Conservation (phyloP, 345 rosid genomes). For the Leavenworthia alabamica region DNA sequence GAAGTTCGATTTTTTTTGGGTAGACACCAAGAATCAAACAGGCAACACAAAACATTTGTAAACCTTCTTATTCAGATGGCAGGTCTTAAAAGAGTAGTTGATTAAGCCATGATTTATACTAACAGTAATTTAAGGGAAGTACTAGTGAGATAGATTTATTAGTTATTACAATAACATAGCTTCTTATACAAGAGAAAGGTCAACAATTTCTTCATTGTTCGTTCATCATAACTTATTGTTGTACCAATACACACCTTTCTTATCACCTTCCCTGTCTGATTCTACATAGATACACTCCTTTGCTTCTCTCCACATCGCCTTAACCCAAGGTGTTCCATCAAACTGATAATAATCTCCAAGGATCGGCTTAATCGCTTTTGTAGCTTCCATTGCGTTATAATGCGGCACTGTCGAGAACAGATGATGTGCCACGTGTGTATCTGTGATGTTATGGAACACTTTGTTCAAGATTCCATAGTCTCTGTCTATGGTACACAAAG, state of each 20-base stretch:
- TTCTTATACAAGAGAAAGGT: conserved; percentile 18
- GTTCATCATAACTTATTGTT: conserved; percentile 43
- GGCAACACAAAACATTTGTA: neutral
- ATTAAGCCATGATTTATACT: neutral
- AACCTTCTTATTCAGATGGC: neutral
- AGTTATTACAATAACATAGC: conserved; percentile 11
- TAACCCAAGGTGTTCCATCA: conserved; percentile 58
- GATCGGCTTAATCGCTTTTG: conserved; percentile 74
- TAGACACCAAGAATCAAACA: too few relatives aligned
- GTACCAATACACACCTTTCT: conserved; percentile 82
- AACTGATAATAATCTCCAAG: conserved; percentile 74
- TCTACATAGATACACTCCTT: conserved; percentile 83
- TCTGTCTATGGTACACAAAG: conserved; percentile 72
- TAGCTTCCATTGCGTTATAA: conserved; percentile 87
- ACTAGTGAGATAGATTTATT: neutral
- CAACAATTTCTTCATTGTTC: conserved; percentile 3
- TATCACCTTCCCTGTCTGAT: conserved; percentile 50
- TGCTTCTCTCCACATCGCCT: conserved; percentile 85
- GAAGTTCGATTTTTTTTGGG: too few relatives aligned
- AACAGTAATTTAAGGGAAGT: neutral
- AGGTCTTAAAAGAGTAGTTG: neutral
- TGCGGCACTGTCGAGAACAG: conserved; percentile 86
- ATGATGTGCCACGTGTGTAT: conserved; percentile 88
- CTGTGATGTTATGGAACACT: conserved; percentile 75
- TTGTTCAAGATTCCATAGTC: conserved; percentile 83